These are phyloP conservation scores for Middelhovenomyces tepae DNA, from an alignment of 805 yeast species.

Conservation along the genomic window DNA sequence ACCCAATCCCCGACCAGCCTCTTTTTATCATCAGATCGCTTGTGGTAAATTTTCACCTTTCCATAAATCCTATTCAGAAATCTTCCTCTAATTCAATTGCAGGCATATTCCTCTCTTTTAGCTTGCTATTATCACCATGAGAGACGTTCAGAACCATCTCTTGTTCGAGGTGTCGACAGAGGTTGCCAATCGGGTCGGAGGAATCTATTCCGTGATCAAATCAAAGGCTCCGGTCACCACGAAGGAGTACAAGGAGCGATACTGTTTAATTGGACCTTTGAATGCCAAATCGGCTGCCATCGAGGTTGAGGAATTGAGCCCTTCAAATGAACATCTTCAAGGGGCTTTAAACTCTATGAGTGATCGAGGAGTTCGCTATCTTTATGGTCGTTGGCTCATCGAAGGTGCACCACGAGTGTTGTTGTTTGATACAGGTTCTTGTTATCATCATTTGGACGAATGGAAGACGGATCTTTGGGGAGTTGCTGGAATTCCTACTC, in stretches of 20 bases:
- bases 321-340: conserved; percentile 41
- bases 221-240: conserved; percentile 96
- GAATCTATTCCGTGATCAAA: conserved; percentile 92
- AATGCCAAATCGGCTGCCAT: conserved; percentile 62
- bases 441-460: conserved; percentile 60
- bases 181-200: conserved; percentile 96
- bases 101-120: too few species aligned
- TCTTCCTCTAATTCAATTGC: too few species aligned
- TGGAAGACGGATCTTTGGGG: conserved; percentile 95
- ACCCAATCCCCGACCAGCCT: too few species aligned
- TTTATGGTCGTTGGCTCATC: conserved; percentile 93
- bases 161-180: conserved; percentile 94
- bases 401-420: conserved; percentile 96
- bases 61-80: too few species aligned
- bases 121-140: too few species aligned
- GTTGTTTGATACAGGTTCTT: conserved; percentile 77
- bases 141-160: conserved; percentile 82
- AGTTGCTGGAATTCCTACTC: conserved; percentile 86
- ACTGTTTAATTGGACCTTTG: conserved; percentile 80
- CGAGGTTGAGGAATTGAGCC: conserved; percentile 64
- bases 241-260: conserved; percentile 82
- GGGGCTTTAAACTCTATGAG: conserved; percentile 70
- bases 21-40: too few species aligned
- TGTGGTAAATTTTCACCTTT: too few species aligned
- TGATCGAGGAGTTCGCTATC: conserved; percentile 67